Evolutionary conservation across 371 early-diverging fungal species (phyloP).

Genomic region (Zopfochytrium polystomum): DNA sequence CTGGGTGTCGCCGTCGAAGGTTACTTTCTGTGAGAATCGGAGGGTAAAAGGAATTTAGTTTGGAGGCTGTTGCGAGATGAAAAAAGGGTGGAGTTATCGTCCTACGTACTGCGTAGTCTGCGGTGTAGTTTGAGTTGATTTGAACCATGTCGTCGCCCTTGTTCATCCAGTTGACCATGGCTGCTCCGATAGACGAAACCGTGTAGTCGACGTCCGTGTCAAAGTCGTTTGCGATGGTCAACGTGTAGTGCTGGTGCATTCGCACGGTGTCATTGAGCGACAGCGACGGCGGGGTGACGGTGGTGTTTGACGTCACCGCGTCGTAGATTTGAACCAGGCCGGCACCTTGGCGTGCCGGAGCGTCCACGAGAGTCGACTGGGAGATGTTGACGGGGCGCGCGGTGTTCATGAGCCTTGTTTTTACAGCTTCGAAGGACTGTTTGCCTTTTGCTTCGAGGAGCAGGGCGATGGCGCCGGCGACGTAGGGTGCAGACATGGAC

Average conservation of each 20-base stretch:
- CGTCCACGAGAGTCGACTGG: constrained; percentile 37
- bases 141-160: constrained; percentile 22
- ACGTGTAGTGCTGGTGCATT: constrained; percentile 39
- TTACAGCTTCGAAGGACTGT: constrained; percentile 3
- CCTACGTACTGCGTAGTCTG: constrained; percentile 17
- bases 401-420: constrained; percentile 45
- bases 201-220: constrained; percentile 51
- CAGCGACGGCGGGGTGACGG: constrained; percentile 53
- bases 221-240: constrained; percentile 60
- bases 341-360: constrained; percentile 65
- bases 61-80: too few relatives aligned
- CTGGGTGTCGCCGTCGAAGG: neutral
- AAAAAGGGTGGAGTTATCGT: too few relatives aligned
- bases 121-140: neutral
- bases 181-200: constrained; percentile 41
- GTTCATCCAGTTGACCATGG: constrained; percentile 5
- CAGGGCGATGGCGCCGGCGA: constrained; percentile 33
- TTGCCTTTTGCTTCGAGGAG: constrained; percentile 19
- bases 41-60: too few relatives aligned
- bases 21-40: constrained; percentile 1
- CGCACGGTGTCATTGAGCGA: constrained; percentile 62
- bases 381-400: constrained; percentile 45
- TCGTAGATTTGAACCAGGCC: constrained; percentile 67
- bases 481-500: constrained; percentile 49
- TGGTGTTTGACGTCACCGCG: constrained; percentile 53